These are phyloP conservation scores for Millerago galiae DNA, from an alignment of 805 yeast genomes.

Conservation along the genomic window DNA sequence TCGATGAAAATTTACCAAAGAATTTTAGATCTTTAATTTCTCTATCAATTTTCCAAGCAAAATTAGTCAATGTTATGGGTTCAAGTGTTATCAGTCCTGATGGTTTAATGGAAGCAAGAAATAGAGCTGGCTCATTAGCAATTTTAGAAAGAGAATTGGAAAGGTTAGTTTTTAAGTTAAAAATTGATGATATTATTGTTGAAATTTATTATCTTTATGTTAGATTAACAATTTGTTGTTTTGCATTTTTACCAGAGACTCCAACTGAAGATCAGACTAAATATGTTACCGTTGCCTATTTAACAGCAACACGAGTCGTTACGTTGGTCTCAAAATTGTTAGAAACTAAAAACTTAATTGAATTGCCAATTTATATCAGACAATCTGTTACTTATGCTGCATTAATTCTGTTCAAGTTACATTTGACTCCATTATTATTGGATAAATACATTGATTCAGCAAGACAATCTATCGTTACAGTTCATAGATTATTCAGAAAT, in stretches of 20 bases:
- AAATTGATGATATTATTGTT: conserved; percentile 59
- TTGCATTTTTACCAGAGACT: conserved; percentile 87
- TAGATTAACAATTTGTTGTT: conserved; percentile 75
- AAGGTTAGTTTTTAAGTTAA: conserved; percentile 57
- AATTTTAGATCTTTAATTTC: conserved; percentile 67
- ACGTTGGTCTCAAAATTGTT: conserved; percentile 70
- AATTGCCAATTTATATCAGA: conserved; percentile 79
- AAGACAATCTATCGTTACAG: conserved; percentile 88
- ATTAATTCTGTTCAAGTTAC: conserved; percentile 70
- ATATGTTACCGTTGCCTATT: conserved; percentile 75
- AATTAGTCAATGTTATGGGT: conserved; percentile 81
- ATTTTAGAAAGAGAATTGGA: conserved; percentile 75
- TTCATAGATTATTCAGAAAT: conserved; percentile 80
- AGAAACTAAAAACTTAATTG: conserved; percentile 65
- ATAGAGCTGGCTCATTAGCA: conserved; percentile 75
- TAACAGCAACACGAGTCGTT: conserved; percentile 73
- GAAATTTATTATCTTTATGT: conserved; percentile 77
- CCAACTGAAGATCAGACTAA: conserved; percentile 82
- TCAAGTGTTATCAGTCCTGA: conserved; percentile 79
- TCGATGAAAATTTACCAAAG: conserved; percentile 57
- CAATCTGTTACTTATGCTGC: conserved; percentile 83
- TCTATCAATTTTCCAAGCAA: conserved; percentile 76
- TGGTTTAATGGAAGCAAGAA: conserved; percentile 78
- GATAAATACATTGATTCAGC: conserved; percentile 75
- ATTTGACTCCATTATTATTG: conserved; percentile 65